phyloP scores from a whole-genome alignment of 495 filamentous ascomycete genomes.

The Hypoxylon fuscum region DNA sequence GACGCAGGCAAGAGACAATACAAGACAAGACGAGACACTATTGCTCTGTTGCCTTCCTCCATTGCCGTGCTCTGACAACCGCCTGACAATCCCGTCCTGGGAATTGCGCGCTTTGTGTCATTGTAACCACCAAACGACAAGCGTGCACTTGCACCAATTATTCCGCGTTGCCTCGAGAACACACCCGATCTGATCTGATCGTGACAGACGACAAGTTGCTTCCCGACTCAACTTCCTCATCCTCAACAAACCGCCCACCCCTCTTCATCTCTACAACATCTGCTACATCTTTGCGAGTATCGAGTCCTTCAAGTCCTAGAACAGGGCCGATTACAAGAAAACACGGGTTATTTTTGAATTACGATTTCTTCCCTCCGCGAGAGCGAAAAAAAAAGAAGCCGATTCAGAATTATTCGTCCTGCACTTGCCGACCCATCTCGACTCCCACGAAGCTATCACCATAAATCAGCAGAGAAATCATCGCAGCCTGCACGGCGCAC shows the following conservation, averaged over 20 bases:
- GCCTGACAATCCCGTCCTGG: slow-evolving; percentile 26
- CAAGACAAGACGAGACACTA: slow-evolving; percentile 13
- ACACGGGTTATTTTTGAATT: slow-evolving; percentile 28
- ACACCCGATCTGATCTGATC: no score
- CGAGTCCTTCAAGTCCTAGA: slow-evolving; percentile 31
- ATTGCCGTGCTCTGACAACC: slow-evolving; percentile 11
- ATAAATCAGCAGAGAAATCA: slow-evolving; percentile 19
- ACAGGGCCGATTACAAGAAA: slow-evolving; percentile 30
- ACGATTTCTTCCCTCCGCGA: slow-evolving; percentile 15
- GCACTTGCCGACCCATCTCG: slow-evolving; percentile 22
- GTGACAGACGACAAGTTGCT: slow-evolving; percentile 28
- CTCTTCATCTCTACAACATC: slow-evolving; percentile 19
- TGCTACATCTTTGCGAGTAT: slow-evolving; percentile 29
- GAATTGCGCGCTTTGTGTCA: slow-evolving; percentile 38
- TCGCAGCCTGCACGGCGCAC: slow-evolving; percentile 29
- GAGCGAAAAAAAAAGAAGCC: slow-evolving; percentile 12
- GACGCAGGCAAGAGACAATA: neutral
- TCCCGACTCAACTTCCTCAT: slow-evolving; percentile 23
- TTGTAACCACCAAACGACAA: slow-evolving; percentile 30
- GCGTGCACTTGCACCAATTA: slow-evolving; percentile 25
- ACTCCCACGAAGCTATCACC: slow-evolving; percentile 29
- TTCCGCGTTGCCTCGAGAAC: slow-evolving; percentile 24
- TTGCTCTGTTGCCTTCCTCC: slow-evolving; percentile 7
- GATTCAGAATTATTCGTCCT: slow-evolving; percentile 18
- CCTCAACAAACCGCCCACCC: slow-evolving; percentile 16